Evolutionary conservation across 148 eudicot genomes (phyloP).

Genomic region (Silene conica): DNA sequence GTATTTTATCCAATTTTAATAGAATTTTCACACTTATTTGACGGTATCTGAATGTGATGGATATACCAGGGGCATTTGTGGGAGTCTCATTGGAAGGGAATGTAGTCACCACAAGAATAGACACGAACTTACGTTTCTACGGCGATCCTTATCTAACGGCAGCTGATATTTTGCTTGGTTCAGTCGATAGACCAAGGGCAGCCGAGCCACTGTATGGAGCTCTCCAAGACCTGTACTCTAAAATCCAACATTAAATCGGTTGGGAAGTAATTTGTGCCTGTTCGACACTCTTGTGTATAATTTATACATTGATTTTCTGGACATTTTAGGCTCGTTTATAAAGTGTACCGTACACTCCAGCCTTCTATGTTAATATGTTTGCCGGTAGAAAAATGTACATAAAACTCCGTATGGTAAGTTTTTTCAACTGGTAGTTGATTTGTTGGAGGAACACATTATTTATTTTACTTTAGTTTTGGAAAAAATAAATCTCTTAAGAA

Average conservation of each 20-base stretch:
- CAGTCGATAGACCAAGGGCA: slow-evolving; percentile 87
- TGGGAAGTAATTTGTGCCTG: not conserved
- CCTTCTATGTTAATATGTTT: not conserved
- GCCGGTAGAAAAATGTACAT: slow-evolving; percentile 11
- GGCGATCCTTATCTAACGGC: slow-evolving; percentile 97
- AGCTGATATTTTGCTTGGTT: slow-evolving; percentile 79
- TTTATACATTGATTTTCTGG: slow-evolving; percentile 16
- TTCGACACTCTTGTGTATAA: slow-evolving; percentile 1
- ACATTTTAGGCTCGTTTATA: not conserved
- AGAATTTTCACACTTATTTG: not conserved
- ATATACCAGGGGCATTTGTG: slow-evolving; percentile 84
- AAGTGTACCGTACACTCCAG: not conserved
- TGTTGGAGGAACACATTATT: too few species aligned
- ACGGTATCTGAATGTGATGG: not conserved
- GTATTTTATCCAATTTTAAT: not conserved
- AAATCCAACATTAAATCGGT: slow-evolving; percentile 30
- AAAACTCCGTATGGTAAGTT: not conserved
- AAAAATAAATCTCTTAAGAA: too few species aligned
- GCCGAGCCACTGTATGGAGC: slow-evolving; percentile 89
- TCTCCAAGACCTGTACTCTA: slow-evolving; percentile 65
- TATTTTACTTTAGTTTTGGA: too few species aligned
- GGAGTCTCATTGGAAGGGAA: slow-evolving; percentile 93
- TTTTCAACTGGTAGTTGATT: too few species aligned
- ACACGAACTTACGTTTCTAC: slow-evolving; percentile 75
- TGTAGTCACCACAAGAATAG: slow-evolving; percentile 83